Evolutionary conservation across 2,329 filamentous ascomycete species (phyloP).

Genomic region (Beauveria sp.): DNA sequence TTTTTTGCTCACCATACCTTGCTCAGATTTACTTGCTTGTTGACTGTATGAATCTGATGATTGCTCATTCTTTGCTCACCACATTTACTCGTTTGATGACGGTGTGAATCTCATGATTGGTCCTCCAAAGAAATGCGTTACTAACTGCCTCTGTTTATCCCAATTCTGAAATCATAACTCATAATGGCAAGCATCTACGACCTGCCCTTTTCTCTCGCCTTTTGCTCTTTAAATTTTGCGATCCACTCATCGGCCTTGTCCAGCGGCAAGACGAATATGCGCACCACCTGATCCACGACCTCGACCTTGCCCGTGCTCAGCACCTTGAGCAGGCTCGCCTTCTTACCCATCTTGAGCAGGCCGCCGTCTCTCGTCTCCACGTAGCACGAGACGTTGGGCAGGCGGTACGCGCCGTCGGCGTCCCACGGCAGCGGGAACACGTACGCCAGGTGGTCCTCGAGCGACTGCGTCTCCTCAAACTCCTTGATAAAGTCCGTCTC

Average conservation of each 20-base stretch:
- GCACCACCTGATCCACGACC: constrained; percentile 78
- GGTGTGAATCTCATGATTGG: not conserved
- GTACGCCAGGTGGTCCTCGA: constrained; percentile 74
- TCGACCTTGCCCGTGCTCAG: constrained; percentile 71
- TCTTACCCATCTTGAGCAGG: constrained; percentile 83
- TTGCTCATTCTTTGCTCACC: too few relatives aligned
- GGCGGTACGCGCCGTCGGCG: constrained; percentile 53
- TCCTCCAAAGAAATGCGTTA: not conserved
- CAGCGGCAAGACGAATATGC: constrained; percentile 74
- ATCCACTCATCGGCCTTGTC: constrained; percentile 67
- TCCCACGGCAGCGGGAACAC: constrained; percentile 91
- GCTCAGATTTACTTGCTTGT: too few relatives aligned
- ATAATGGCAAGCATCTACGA: not conserved
- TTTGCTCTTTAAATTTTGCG: constrained; percentile 73
- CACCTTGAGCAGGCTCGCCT: constrained; percentile 67
- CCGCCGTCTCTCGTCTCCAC: constrained; percentile 77
- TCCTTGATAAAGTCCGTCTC: constrained; percentile 89
- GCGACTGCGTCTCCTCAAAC: constrained; percentile 67
- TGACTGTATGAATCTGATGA: too few relatives aligned
- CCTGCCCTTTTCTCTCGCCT: constrained; percentile 38
- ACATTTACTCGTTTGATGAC: too few relatives aligned
- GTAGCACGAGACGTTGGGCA: constrained; percentile 69
- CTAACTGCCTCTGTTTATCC: not conserved
- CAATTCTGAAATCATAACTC: not conserved
- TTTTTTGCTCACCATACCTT: too few relatives aligned